A percentile compares a stretch with the other conserved stretches of the same genome.
Evolutionary conservation across 805 yeast species (phyloP).

Genomic region (Lipomyces sp.): DNA sequence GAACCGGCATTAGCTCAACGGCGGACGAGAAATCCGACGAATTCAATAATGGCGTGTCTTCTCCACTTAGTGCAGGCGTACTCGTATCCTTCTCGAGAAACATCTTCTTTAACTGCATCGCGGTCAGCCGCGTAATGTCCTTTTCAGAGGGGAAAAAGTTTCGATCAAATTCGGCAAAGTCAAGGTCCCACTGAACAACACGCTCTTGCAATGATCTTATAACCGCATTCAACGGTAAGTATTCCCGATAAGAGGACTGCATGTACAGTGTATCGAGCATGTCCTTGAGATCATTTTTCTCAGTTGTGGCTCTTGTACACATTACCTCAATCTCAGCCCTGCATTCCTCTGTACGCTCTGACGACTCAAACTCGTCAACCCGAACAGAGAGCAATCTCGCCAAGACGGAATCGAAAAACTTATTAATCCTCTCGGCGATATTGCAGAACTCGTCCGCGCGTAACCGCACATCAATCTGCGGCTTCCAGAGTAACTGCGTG

Average conservation of each 20-base stretch:
- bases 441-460: conserved; percentile 60
- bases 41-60: conserved; percentile 8
- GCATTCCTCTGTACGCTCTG: conserved; percentile 69
- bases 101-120: conserved; percentile 75
- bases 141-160: conserved; percentile 83
- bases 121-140: conserved; percentile 86
- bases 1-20: conserved; percentile 26
- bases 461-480: conserved; percentile 62
- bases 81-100: conserved; percentile 48
- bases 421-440: conserved; percentile 51
- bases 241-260: conserved; percentile 57
- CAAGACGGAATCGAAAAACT: conserved; percentile 69
- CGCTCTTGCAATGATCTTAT: conserved; percentile 71
- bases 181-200: conserved; percentile 84
- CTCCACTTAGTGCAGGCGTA: conserved; percentile 22
- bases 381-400: conserved; percentile 74
- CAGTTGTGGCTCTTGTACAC: conserved; percentile 50
- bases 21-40: conserved; percentile 12
- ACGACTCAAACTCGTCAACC: conserved; percentile 62
- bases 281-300: conserved; percentile 46
- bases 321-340: conserved; percentile 55
- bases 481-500: conserved; percentile 65
- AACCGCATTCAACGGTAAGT: conserved; percentile 65
- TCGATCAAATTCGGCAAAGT: conserved; percentile 74
- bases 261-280: conserved; percentile 54